Percentiles rank a stretch among this genome's conserved stretches.
Conservation (phyloP, 1,284 basidiomycete species). For the Coniferiporia weirii region DNA sequence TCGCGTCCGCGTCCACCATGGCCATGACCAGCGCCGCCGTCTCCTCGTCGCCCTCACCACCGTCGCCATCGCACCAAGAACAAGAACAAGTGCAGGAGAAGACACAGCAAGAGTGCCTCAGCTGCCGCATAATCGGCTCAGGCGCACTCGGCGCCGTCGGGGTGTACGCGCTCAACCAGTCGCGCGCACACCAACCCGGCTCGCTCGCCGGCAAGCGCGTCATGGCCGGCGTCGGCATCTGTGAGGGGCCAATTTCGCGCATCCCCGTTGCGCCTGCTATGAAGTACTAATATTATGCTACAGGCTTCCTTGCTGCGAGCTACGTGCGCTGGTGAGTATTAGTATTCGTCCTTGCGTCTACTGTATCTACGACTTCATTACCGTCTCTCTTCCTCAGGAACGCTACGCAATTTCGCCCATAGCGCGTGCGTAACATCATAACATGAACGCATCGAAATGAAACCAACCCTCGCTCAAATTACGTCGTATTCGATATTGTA, state of each 20-base stretch:
- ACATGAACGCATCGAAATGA: background rate
- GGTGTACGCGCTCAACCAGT: constrained; percentile 45
- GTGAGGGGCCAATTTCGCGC: constrained; percentile 31
- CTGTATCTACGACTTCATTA: background rate
- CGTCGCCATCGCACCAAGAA: background rate
- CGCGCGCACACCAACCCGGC: constrained; percentile 42
- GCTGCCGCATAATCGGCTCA: constrained; percentile 47
- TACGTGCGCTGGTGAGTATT: constrained; percentile 23
- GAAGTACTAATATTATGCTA: too few relatives aligned
- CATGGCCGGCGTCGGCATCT: constrained; percentile 44
- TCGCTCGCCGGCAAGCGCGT: constrained; percentile 40
- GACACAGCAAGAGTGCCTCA: constrained; percentile 38
- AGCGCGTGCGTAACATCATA: background rate
- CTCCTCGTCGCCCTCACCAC: background rate
- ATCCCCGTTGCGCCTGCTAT: too few relatives aligned
- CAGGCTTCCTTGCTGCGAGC: constrained; percentile 33
- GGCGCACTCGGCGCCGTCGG: constrained; percentile 43
- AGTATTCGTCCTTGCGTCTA: too few relatives aligned
- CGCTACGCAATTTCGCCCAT: background rate
- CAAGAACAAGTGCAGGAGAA: background rate
- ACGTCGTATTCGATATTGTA: background rate
- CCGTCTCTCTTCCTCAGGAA: background rate
- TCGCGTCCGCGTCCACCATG: constrained; percentile 1
- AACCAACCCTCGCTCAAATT: background rate
- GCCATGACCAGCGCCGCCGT: too few relatives aligned